Percentiles rank a stretch among this genome's conserved stretches.
These are phyloP conservation scores for Westerdykella ornata DNA, from an alignment of 2,329 filamentous ascomycete species.

Conservation along the genomic window DNA sequence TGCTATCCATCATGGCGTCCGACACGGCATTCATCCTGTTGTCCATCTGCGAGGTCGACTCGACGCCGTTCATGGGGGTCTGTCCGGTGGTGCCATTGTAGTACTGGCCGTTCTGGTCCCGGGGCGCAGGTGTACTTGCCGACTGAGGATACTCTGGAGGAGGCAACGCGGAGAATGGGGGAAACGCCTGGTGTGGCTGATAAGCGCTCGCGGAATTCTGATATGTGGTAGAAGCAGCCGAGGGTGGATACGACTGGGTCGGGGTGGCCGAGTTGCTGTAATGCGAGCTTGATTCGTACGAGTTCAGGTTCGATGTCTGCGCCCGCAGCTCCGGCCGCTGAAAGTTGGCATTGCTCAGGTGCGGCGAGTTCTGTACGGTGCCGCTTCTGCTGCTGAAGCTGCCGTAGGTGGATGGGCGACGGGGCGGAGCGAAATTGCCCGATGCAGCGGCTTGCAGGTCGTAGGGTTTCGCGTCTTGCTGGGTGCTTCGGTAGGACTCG, in stretches of 20 bases:
- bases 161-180: constrained; percentile 54
- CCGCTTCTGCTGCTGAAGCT: constrained; percentile 26
- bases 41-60: constrained; percentile 33
- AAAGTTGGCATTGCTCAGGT: constrained; percentile 30
- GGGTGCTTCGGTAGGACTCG: constrained; percentile 29
- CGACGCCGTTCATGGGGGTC: constrained; percentile 34
- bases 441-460: constrained; percentile 30
- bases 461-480: constrained; percentile 26
- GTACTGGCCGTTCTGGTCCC: constrained; percentile 32
- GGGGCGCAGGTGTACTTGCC: constrained; percentile 30
- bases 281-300: constrained; percentile 31
- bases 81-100: constrained; percentile 33
- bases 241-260: constrained; percentile 43
- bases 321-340: constrained; percentile 31
- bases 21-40: constrained; percentile 32
- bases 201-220: constrained; percentile 41
- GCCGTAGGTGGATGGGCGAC: constrained; percentile 28
- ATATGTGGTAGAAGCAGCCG: constrained; percentile 40
- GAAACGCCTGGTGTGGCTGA: constrained; percentile 55
- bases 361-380: constrained; percentile 34
- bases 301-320: constrained; percentile 32
- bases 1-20: constrained; percentile 39
- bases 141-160: constrained; percentile 48
- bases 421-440: constrained; percentile 34
- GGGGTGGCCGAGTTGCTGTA: constrained; percentile 37